Conservation (phyloP, 371 early-diverging fungal species). For the Mortierella sp. region DNA sequence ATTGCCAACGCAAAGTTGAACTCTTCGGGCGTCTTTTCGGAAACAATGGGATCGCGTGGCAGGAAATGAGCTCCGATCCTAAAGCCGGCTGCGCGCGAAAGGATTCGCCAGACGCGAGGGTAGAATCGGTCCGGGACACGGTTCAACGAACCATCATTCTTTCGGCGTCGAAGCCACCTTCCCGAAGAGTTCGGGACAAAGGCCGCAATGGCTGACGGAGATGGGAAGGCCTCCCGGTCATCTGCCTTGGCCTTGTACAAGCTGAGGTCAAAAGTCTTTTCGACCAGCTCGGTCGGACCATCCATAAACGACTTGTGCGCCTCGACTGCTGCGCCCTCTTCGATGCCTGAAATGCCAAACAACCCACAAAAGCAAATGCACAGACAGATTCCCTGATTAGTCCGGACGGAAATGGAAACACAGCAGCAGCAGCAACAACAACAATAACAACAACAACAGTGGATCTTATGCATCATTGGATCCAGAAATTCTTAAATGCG, state of each 20-base stretch:
- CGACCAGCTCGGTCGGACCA: constrained; percentile 63
- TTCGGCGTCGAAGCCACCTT: constrained; percentile 80
- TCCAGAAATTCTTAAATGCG: not conserved
- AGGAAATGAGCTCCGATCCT: constrained; percentile 67
- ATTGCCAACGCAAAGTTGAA: constrained; percentile 82
- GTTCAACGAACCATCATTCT: constrained; percentile 89
- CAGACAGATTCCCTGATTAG: not conserved
- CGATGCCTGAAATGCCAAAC: constrained; percentile 23
- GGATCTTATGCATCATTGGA: not conserved
- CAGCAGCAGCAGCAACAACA: not conserved
- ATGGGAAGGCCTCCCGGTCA: constrained; percentile 47
- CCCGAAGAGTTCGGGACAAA: constrained; percentile 75
- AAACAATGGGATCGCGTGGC: constrained; percentile 84
- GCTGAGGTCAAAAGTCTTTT: constrained; percentile 54
- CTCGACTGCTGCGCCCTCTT: constrained; percentile 39
- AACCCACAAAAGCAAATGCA: not conserved
- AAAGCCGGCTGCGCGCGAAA: constrained; percentile 67
- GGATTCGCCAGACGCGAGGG: constrained; percentile 78
- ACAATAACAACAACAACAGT: not conserved
- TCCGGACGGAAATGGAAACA: not conserved
- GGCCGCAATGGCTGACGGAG: constrained; percentile 53
- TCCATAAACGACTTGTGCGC: constrained; percentile 57
- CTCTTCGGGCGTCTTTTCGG: constrained; percentile 89
- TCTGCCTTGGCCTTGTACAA: constrained; percentile 39
- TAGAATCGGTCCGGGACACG: constrained; percentile 85